These are phyloP conservation scores for Candida maris DNA, from an alignment of 805 yeast genomes.

Conservation along the genomic window DNA sequence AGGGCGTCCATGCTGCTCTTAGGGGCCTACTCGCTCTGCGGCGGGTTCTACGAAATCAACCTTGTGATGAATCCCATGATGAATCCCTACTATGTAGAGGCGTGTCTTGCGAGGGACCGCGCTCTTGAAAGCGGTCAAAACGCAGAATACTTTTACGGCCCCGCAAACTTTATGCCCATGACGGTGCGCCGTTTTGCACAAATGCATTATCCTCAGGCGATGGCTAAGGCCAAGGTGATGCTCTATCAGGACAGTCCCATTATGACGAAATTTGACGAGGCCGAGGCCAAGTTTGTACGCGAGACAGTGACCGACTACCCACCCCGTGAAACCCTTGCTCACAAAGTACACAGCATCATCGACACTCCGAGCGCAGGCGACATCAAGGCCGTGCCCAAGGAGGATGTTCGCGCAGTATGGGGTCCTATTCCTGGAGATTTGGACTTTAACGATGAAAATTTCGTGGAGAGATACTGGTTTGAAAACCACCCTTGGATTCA, in stretches of 20 bases:
- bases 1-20: slow-evolving; percentile 3
- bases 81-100: slow-evolving; percentile 29
- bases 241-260: slow-evolving; percentile 14
- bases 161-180: slow-evolving; percentile 46
- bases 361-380: slow-evolving; percentile 4
- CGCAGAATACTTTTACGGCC: slow-evolving; percentile 50
- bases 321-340: slow-evolving; percentile 8
- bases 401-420: slow-evolving; percentile 11
- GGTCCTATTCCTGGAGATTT: slow-evolving; percentile 9
- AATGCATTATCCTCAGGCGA: slow-evolving; percentile 19
- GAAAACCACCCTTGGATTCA: slow-evolving; percentile 20
- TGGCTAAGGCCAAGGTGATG: slow-evolving; percentile 16
- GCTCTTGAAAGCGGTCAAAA: slow-evolving; percentile 36
- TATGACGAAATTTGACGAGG: slow-evolving; percentile 5
- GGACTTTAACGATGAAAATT: slow-evolving; percentile 9
- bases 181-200: slow-evolving; percentile 25
- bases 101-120: slow-evolving; percentile 20
- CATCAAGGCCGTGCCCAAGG: slow-evolving; percentile 12
- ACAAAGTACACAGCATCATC: slow-evolving; percentile 8
- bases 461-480: slow-evolving; percentile 15
- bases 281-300: slow-evolving; percentile 1
- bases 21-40: slow-evolving; percentile 15
- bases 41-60: slow-evolving; percentile 19
- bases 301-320: background rate
- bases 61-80: slow-evolving; percentile 10